Evolutionary conservation across 805 yeast genomes (phyloP).

Genomic region (Wickerhamiella musiphila): DNA sequence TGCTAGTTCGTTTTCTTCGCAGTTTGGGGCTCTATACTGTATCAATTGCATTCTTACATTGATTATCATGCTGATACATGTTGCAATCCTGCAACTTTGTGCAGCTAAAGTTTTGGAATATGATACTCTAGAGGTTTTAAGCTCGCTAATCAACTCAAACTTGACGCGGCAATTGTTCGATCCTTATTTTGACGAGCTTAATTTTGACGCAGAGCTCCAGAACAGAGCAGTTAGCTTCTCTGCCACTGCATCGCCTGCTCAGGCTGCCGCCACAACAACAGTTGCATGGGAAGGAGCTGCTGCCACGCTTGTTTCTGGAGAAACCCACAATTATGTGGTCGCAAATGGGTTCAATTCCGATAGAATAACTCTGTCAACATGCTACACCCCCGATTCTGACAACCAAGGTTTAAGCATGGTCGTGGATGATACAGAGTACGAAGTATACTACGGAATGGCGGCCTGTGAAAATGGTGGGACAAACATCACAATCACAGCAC

Average conservation of each 20-base stretch:
- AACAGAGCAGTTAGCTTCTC: too few species aligned
- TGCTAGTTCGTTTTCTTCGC: too few species aligned
- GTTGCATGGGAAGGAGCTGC: conserved; percentile 11
- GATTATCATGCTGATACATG: too few species aligned
- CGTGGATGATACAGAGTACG: background rate
- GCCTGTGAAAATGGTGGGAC: background rate
- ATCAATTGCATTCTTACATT: too few species aligned
- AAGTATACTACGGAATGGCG: background rate
- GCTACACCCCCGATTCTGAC: background rate
- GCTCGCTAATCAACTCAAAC: background rate
- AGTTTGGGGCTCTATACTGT: too few species aligned
- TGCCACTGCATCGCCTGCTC: too few species aligned
- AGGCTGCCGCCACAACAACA: background rate
- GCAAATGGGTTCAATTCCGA: background rate
- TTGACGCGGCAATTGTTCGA: background rate
- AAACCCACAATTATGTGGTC: conserved; percentile 15
- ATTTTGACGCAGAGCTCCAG: too few species aligned
- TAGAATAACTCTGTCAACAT: background rate
- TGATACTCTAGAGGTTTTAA: too few species aligned
- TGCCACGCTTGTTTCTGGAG: conserved; percentile 21
- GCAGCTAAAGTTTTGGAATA: too few species aligned
- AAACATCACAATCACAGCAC: background rate
- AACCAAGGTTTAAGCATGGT: background rate
- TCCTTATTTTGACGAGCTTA: background rate
- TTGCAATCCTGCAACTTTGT: too few species aligned